Evolutionary conservation across 345 rosid genomes (phyloP).

Genomic region (Citrus cavaleriei): DNA sequence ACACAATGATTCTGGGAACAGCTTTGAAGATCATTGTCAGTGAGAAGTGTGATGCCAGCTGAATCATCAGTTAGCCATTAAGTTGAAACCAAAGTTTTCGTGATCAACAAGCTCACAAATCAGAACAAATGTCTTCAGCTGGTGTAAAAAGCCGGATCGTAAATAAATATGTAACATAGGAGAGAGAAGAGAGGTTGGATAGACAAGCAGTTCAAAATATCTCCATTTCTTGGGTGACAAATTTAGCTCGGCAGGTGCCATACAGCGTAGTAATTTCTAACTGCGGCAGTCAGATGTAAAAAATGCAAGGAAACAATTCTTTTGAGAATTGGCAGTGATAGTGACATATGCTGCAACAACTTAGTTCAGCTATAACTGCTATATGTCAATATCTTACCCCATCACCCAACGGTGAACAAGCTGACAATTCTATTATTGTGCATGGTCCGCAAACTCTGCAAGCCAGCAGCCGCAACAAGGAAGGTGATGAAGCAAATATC

Average conservation of each 20-base stretch:
- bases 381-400: constrained; percentile 48
- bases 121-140: background rate
- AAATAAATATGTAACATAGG: background rate
- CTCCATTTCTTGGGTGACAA: background rate
- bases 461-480: constrained; percentile 72
- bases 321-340: background rate
- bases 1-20: background rate
- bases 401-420: constrained; percentile 58
- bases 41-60: constrained; percentile 78
- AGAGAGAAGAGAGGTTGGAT: background rate
- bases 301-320: no score
- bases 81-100: background rate
- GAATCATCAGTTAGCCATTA: constrained; percentile 10
- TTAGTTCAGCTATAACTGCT: background rate
- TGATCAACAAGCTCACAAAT: background rate
- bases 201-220: background rate
- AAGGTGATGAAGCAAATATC: constrained; percentile 43
- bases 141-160: background rate
- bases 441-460: constrained; percentile 67
- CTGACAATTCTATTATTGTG: constrained; percentile 49
- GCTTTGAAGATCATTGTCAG: background rate
- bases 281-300: background rate
- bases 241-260: background rate
- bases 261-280: background rate
- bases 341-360: background rate